phyloP scores from a whole-genome alignment of 2,329 filamentous ascomycete genomes.

The Pseudogymnoascus sp. region DNA sequence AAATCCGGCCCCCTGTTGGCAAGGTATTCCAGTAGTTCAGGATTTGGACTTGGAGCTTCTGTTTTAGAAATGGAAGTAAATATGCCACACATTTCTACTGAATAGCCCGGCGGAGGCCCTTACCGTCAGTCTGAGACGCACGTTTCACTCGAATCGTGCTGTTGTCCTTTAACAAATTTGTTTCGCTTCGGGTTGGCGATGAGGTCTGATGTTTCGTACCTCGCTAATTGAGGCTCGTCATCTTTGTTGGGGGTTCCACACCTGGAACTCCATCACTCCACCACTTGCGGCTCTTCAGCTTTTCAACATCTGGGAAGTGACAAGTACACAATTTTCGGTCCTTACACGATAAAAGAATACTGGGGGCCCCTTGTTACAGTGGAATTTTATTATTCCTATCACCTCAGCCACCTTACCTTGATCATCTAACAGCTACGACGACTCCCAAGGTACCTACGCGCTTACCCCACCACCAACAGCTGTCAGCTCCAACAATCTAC shows the following conservation, averaged over 20 bases:
- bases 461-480: conserved; percentile 5
- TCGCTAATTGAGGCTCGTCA: conserved; percentile 9
- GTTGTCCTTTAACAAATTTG: background rate
- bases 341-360: background rate
- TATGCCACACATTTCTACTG: conserved; percentile 51
- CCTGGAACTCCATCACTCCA: conserved; percentile 1
- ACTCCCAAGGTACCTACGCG: background rate
- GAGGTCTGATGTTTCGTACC: conserved; percentile 3
- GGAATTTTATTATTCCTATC: background rate
- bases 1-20: conserved; percentile 51
- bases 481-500: background rate
- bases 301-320: conserved; percentile 1
- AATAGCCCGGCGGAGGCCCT: background rate
- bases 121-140: background rate
- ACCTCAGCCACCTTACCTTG: background rate
- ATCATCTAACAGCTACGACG: background rate
- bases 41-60: conserved; percentile 25
- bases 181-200: background rate
- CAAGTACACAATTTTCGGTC: background rate
- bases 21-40: conserved; percentile 38
- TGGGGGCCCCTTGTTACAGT: background rate
- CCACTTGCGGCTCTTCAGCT: background rate
- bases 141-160: background rate
- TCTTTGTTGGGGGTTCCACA: conserved; percentile 3
- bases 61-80: conserved; percentile 40